Percentiles rank a stretch among this genome's conserved stretches.
Conservation (phyloP, 495 filamentous ascomycete genomes). For the Xylaria nigripes region DNA sequence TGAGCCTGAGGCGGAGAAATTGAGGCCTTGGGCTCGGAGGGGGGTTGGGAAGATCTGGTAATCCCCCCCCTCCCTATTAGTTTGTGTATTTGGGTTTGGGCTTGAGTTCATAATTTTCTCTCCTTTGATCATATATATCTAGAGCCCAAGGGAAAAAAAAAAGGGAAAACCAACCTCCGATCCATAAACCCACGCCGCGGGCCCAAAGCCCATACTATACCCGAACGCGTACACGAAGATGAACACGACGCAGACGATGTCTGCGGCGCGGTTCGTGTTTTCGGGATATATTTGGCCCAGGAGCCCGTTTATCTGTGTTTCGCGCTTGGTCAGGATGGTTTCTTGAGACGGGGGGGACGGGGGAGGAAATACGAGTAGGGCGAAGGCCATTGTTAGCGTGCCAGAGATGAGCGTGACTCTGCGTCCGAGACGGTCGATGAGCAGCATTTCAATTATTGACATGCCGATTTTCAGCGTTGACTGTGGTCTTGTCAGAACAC, state of each 20-base stretch:
- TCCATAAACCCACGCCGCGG: conserved; percentile 51
- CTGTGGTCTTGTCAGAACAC: too few species aligned
- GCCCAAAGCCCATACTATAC: conserved; percentile 49
- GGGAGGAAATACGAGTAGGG: conserved; percentile 31
- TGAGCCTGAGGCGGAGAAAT: conserved; percentile 42
- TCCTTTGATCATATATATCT: too few species aligned
- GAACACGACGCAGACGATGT: conserved; percentile 47
- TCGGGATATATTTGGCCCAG: conserved; percentile 43
- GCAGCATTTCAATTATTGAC: conserved; percentile 40
- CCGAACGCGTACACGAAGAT: conserved; percentile 51
- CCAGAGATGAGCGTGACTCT: conserved; percentile 36
- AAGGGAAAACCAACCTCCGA: conserved; percentile 36
- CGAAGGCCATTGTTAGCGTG: conserved; percentile 38
- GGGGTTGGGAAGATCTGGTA: conserved; percentile 45
- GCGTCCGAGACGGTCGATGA: conserved; percentile 43
- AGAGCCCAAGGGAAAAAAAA: background rate
- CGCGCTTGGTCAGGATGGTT: background rate
- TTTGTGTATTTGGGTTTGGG: background rate
- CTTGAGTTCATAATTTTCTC: too few species aligned
- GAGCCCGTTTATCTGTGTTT: conserved; percentile 46
- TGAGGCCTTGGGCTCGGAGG: conserved; percentile 43
- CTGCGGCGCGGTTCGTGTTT: conserved; percentile 40
- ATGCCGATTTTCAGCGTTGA: conserved; percentile 44
- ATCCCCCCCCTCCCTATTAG: background rate
- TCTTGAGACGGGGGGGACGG: background rate